These are phyloP conservation scores for Eucalyptus sideroxylon DNA, from an alignment of 345 rosid species.

Conservation along the genomic window DNA sequence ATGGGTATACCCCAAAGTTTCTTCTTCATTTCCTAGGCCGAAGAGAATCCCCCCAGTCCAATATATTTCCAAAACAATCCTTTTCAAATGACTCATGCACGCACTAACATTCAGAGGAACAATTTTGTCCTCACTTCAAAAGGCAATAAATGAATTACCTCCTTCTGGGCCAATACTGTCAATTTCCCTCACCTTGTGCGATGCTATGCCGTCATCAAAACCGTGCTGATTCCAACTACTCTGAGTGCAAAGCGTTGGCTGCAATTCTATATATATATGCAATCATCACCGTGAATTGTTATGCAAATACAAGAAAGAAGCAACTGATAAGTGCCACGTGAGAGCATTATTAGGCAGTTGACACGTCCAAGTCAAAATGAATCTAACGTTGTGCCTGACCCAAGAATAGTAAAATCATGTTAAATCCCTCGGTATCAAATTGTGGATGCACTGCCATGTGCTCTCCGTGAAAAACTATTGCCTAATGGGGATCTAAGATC, in stretches of 20 bases:
- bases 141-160: background rate
- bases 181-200: background rate
- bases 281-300: background rate
- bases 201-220: background rate
- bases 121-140: background rate
- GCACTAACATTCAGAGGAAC: background rate
- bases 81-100: background rate
- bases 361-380: constrained; percentile 2
- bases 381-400: background rate
- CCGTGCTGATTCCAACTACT: background rate
- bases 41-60: background rate
- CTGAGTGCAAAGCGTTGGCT: background rate
- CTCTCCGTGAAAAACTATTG: background rate
- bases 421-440: background rate
- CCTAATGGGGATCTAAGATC: background rate
- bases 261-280: background rate
- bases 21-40: background rate
- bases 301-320: background rate
- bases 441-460: background rate
- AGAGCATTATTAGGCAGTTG: constrained; percentile 5
- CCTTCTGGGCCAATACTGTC: background rate
- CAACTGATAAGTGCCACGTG: background rate
- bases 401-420: background rate
- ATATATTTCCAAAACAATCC: background rate
- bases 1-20: background rate